Evolutionary conservation across 2,329 filamentous ascomycete species (phyloP).

Genomic region (Drechslerella dactyloides): DNA sequence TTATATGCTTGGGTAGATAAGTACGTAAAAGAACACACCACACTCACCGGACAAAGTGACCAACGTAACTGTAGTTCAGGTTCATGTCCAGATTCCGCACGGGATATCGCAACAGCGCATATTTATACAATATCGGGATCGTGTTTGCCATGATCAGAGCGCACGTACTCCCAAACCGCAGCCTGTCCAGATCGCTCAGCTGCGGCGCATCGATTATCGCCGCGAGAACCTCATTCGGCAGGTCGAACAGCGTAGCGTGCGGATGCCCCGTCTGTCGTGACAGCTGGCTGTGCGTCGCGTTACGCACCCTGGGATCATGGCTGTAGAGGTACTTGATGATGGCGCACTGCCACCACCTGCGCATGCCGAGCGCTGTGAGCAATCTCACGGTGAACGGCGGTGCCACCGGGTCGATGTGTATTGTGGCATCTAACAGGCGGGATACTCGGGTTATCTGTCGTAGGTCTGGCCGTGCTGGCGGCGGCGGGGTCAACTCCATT

Average conservation of each 20-base stretch:
- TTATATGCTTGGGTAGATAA: no score
- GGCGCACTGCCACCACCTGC: conserved; percentile 9
- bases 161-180: conserved; percentile 33
- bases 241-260: conserved; percentile 14
- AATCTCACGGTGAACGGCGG: conserved; percentile 3
- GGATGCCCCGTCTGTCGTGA: background rate
- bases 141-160: conserved; percentile 25
- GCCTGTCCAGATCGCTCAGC: conserved; percentile 23
- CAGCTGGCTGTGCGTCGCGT: background rate
- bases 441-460: conserved; percentile 24
- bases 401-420: conserved; percentile 18
- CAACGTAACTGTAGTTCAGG: conserved; percentile 27
- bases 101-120: conserved; percentile 35
- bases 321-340: background rate
- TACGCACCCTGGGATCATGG: background rate
- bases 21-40: background rate
- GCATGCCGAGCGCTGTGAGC: background rate
- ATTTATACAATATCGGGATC: conserved; percentile 41
- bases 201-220: conserved; percentile 21
- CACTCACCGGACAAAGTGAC: conserved; percentile 40
- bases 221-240: conserved; percentile 30
- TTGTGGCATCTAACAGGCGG: conserved; percentile 16
- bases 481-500: background rate
- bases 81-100: conserved; percentile 26
- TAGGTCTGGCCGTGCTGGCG: conserved; percentile 9